These are phyloP conservation scores for Bipolaris zeicola DNA, from an alignment of 2,329 filamentous ascomycete genomes.

Conservation along the genomic window DNA sequence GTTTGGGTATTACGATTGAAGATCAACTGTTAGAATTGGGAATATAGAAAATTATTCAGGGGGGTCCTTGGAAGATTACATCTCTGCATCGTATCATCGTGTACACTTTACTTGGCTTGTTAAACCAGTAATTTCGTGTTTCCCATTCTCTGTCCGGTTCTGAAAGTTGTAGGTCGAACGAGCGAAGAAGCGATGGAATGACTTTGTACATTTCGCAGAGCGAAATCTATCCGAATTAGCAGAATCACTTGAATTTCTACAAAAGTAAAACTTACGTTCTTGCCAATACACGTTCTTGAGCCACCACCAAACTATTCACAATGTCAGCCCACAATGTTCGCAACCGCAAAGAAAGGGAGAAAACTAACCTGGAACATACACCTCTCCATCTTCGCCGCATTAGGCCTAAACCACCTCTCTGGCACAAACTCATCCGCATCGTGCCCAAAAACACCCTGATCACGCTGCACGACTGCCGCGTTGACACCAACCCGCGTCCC, in stretches of 20 bases:
- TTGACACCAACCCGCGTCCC: slow-evolving; percentile 75
- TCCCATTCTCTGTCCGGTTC: slow-evolving; percentile 8
- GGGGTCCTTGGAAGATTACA: no score
- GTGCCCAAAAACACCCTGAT: slow-evolving; percentile 67
- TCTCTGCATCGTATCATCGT: neutral
- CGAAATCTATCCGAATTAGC: slow-evolving; percentile 1
- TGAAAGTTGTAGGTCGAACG: slow-evolving; percentile 8
- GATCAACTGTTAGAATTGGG: no score
- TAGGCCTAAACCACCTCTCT: slow-evolving; percentile 65
- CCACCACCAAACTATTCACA: slow-evolving; percentile 3
- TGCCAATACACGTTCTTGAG: slow-evolving; percentile 4
- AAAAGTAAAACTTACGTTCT: neutral
- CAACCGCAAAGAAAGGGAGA: no score
- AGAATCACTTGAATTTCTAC: neutral
- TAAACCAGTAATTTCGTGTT: slow-evolving; percentile 17
- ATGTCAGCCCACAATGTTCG: neutral
- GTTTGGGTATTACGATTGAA: no score
- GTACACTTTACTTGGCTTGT: slow-evolving; percentile 10
- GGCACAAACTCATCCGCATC: slow-evolving; percentile 70
- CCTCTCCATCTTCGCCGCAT: slow-evolving; percentile 66
- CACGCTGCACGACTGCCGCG: slow-evolving; percentile 73
- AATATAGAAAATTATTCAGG: neutral
- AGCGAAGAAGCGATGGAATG: slow-evolving; percentile 10
- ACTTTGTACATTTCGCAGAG: slow-evolving; percentile 16
- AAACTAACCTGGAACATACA: slow-evolving; percentile 29